Evolutionary conservation across 140 eudicot species (phyloP).

Genomic region (Anethum foeniculum): DNA sequence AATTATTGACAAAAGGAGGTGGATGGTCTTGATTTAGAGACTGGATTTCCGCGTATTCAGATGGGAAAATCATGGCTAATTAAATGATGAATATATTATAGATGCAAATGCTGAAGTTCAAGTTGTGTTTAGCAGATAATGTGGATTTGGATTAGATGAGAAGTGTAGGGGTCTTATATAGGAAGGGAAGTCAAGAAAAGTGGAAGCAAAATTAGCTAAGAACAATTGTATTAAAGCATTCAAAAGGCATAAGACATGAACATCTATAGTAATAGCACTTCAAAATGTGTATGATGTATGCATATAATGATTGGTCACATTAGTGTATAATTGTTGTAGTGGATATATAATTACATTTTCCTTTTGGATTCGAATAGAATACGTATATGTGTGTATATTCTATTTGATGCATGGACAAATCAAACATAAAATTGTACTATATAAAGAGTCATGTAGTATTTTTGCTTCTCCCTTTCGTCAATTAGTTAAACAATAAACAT

Average conservation of each 20-base stretch:
- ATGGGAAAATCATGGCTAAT: constrained; percentile 25
- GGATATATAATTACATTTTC: background rate
- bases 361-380: background rate
- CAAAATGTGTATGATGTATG: background rate
- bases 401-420: background rate
- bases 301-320: background rate
- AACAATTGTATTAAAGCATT: constrained; percentile 39
- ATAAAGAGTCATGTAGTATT: background rate
- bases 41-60: constrained; percentile 37
- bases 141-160: constrained; percentile 8
- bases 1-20: constrained; percentile 24
- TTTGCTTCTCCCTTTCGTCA: too few species aligned
- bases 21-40: constrained; percentile 24
- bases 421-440: background rate
- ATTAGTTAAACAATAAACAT: too few species aligned
- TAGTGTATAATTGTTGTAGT: background rate
- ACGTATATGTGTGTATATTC: background rate
- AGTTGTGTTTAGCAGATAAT: constrained; percentile 11
- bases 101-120: constrained; percentile 1
- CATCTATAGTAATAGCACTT: background rate
- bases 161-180: background rate
- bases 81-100: background rate
- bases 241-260: background rate
- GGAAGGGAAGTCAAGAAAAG: background rate
- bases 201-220: constrained; percentile 23